Conservation (phyloP, 2,329 filamentous ascomycete species). For the Didymella sp. region DNA sequence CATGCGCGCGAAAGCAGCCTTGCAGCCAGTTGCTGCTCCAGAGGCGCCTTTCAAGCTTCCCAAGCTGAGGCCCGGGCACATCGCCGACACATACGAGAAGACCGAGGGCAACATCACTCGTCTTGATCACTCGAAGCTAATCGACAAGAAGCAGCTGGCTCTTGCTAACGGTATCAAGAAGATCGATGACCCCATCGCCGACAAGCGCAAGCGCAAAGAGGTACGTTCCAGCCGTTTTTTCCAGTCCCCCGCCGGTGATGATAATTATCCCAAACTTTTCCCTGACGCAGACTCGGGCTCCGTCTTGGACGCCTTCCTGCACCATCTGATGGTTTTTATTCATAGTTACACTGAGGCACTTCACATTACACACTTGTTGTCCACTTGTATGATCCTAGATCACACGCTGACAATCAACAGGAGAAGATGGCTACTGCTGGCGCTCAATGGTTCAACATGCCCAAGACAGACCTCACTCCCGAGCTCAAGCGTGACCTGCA, state of each 20-base stretch:
- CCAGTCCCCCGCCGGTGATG: slow-evolving; percentile 65
- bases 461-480: slow-evolving; percentile 81
- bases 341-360: slow-evolving; percentile 79
- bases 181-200: slow-evolving; percentile 61
- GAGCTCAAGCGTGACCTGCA: slow-evolving; percentile 90
- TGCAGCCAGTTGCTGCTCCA: slow-evolving; percentile 34
- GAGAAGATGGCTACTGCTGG: slow-evolving; percentile 74
- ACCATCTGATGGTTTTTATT: slow-evolving; percentile 69
- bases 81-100: slow-evolving; percentile 62
- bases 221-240: slow-evolving; percentile 54
- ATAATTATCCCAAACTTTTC: slow-evolving; percentile 72
- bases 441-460: slow-evolving; percentile 84
- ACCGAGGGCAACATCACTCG: slow-evolving; percentile 61
- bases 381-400: slow-evolving; percentile 9
- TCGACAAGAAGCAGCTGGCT: slow-evolving; percentile 57
- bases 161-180: slow-evolving; percentile 58
- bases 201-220: slow-evolving; percentile 58
- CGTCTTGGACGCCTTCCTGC: slow-evolving; percentile 82
- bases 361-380: slow-evolving; percentile 18
- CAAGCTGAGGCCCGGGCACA: slow-evolving; percentile 55
- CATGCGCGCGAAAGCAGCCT: slow-evolving; percentile 55
- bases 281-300: slow-evolving; percentile 76
- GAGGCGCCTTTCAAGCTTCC: slow-evolving; percentile 56
- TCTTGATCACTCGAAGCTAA: slow-evolving; percentile 60
- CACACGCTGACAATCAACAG: slow-evolving; percentile 47